These are phyloP conservation scores for Entonaema liquescens DNA, from an alignment of 495 filamentous ascomycete species.

Conservation along the genomic window DNA sequence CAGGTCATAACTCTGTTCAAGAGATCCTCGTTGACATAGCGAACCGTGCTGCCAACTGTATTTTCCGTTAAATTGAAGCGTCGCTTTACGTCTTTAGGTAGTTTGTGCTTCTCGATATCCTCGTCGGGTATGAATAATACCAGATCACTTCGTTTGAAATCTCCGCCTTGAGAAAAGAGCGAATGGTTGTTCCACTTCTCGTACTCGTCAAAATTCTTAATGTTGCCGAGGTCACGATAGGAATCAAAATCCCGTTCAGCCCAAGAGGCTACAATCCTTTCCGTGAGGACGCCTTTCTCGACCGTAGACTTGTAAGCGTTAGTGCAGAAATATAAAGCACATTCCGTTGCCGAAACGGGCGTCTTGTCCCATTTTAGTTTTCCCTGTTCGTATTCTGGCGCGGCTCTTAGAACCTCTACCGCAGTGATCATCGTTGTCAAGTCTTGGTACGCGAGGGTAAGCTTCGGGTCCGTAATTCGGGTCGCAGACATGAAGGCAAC, in stretches of 20 bases:
- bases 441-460: conserved; percentile 26
- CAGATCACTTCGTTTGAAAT: conserved; percentile 11
- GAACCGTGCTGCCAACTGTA: conserved; percentile 18
- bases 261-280: conserved; percentile 25
- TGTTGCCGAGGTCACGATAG: background rate
- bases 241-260: conserved; percentile 14
- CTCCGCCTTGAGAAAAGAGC: conserved; percentile 1
- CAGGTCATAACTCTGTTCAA: conserved; percentile 11
- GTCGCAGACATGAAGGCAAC: conserved; percentile 12
- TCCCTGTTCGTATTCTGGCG: conserved; percentile 1
- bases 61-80: conserved; percentile 13
- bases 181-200: conserved; percentile 30
- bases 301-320: conserved; percentile 27
- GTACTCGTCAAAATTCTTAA: conserved; percentile 1
- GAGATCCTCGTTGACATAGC: conserved; percentile 23
- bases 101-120: background rate
- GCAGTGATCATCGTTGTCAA: conserved; percentile 24
- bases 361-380: conserved; percentile 23
- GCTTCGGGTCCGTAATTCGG: conserved; percentile 9
- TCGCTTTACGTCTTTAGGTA: conserved; percentile 1
- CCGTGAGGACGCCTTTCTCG: conserved; percentile 16
- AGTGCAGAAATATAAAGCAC: conserved; percentile 32
- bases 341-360: conserved; percentile 29
- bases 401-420: conserved; percentile 16
- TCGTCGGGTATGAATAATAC: conserved; percentile 16